Base-by-base conservation (phyloP, 225 moss, liverwort and hornwort genomes). In the Climacium dendroides region DNA sequence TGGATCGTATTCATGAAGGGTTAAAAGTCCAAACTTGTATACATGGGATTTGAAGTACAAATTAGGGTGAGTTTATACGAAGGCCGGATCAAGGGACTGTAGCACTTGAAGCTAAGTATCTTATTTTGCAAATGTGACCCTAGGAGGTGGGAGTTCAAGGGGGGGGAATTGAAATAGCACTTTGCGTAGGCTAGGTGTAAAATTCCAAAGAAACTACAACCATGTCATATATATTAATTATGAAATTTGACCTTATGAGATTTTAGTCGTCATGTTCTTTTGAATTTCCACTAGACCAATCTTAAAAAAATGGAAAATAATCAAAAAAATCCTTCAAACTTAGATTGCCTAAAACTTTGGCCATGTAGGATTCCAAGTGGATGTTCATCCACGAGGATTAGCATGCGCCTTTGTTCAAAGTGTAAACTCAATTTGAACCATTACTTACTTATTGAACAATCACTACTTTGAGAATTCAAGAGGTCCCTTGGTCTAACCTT, bases 401-500 rank as follows among this genome's bases (percentile, higher is more conserved):
- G 1, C 2, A 48, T 32, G 4, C 11, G 1, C 34, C 16, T 26
- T 26, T 0, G 3, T 0, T n/a, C 25, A 55, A 37, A 25, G 1
- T 6, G 0, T 37, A 37, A n/a, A 25, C 0, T 77, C 4, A 17
- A 57, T 0, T 26, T 6, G 0, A 1, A 4, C 17, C 4, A 37
- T 17, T 78, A 11, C 1, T 35, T 13, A 22, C 0, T 6, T 23
- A 4, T 35, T 35, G 2, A 53, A 8, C 8, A 23, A 35, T 34
- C 2, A 8, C 1, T 75, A 1, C 7, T 57, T 37, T 11, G 17
- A 55, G 0, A 26, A n/a, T 26, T 17, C 1, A 57, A 10, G 0
- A 26, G 3, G 11, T 1, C 1, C 2, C 0, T 26, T 4, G 0
- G 0, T 20, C 3, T 1, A 8, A 0, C 3, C 0, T 12, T 9